phyloP scores from a whole-genome alignment of 805 yeast genomes.

The Candida namnaoensis region DNA sequence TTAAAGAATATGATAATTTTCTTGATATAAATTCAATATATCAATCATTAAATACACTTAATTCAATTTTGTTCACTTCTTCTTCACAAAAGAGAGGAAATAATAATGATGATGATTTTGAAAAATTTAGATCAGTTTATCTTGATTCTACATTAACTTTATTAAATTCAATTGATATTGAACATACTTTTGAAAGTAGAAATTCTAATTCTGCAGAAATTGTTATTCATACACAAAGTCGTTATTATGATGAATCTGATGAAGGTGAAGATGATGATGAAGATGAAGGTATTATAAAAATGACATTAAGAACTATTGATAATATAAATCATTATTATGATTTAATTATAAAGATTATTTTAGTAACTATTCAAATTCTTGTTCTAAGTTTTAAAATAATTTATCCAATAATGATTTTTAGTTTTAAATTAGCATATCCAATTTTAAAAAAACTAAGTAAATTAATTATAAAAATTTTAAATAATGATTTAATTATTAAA shows the following conservation, averaged over 20 bases:
- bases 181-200: no score
- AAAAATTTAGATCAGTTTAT: not conserved
- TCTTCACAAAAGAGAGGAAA: no score
- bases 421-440: not conserved
- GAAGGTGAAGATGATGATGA: not conserved
- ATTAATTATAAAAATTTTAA: no score
- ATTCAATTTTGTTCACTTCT: not conserved
- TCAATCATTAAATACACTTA: not conserved
- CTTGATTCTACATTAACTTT: not conserved
- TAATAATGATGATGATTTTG: not conserved
- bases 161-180: not conserved
- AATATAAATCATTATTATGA: not conserved
- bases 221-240: not conserved
- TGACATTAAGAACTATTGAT: not conserved
- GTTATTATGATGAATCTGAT: no score
- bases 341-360: not conserved
- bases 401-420: no score
- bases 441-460: no score
- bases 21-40: no score
- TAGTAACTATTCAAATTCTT: not conserved
- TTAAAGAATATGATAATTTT: no score
- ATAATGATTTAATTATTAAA: not conserved
- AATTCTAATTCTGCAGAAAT: not conserved
- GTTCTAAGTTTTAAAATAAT: no score
- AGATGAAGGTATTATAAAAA: no score